phyloP scores from a whole-genome alignment of 441 rosid species.

The Cnidoscolus chayamansa region DNA sequence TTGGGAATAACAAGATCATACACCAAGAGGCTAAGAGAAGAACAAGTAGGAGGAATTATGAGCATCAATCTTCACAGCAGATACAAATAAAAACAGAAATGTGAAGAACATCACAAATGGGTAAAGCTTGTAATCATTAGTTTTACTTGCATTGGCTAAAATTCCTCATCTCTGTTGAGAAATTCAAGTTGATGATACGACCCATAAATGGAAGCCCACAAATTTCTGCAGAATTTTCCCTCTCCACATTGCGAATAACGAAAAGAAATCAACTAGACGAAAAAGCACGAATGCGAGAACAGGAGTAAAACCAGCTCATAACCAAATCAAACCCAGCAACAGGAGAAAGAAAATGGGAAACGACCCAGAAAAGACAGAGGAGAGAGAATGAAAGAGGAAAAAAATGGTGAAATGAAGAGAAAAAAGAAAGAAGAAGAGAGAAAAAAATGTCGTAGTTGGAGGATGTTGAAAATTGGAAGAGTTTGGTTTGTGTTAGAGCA shows the following conservation, averaged over 20 bases:
- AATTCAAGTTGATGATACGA: conserved; percentile 3
- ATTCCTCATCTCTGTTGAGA: not conserved
- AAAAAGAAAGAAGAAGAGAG: conserved; percentile 19
- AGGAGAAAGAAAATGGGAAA: not conserved
- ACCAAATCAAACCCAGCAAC: not conserved
- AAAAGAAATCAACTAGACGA: not conserved
- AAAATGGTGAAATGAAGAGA: not conserved
- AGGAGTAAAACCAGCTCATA: not conserved
- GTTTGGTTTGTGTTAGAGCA: conserved; percentile 7
- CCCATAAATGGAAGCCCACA: conserved; percentile 4
- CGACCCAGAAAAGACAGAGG: not conserved
- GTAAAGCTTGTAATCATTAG: not conserved
- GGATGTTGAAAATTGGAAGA: not conserved
- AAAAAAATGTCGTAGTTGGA: conserved; percentile 14
- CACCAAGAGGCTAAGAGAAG: too few species aligned
- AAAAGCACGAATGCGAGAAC: conserved; percentile 6
- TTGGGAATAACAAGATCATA: not conserved
- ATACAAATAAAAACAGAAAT: not conserved
- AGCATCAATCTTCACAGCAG: not conserved
- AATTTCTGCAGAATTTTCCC: not conserved
- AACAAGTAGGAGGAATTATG: not conserved
- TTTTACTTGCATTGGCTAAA: not conserved
- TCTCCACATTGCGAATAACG: conserved; percentile 13
- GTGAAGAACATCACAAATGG: not conserved
- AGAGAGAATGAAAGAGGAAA: not conserved